Base-by-base conservation (phyloP, 768 basidiomycete genomes). In the Mycena albidolilacea region DNA sequence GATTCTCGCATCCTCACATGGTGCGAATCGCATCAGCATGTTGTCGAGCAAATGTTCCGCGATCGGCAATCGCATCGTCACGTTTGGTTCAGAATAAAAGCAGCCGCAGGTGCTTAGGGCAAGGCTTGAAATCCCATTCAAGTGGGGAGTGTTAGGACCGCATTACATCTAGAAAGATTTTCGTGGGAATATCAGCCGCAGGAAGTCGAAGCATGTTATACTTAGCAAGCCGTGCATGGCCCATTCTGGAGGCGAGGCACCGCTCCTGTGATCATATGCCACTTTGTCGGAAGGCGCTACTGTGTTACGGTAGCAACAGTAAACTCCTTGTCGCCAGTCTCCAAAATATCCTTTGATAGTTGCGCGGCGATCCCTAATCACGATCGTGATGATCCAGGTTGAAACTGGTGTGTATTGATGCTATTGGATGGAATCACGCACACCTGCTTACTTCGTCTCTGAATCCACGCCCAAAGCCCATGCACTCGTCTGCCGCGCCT, bases 21-120 rank as follows among this genome's bases (percentile, higher is more conserved):
- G 57, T 10, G 57, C 37, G 19, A 59, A 59, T 59, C 57, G 57
- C 57, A 38, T 58, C 57, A 59, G 38, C 57, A 59, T 38, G 57
- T 58, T 37, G 55, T 57, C 35, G 23, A 52, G 50, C 50, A 52
- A 23, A 15, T n/a, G 50, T 52, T 52, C 19, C 50, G 23, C n/a
- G 21, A 52, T 52, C 50, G 50, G 50, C 50, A 21, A 19, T 52
- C 41, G 41, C 41, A 43, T 9, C 50, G 50, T 52, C 50, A 52
- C 19, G 50, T 52, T 52, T 52, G 50, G 50, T 52, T 7, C 50
- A 52, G n/a, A 21, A 52, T 21, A 52, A 2, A 2, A 23, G 23
- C 23, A 23, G 23, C 23, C 2, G 23, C 50, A 52, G 50, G 50
- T 52, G 3, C 8, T 21, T 21, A 21, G 50, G 50, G 19, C 50